Percentiles rank a stretch among this genome's conserved stretches.
Conservation (phyloP, 2,329 filamentous ascomycete species). For the Talaromyces pinophilus region DNA sequence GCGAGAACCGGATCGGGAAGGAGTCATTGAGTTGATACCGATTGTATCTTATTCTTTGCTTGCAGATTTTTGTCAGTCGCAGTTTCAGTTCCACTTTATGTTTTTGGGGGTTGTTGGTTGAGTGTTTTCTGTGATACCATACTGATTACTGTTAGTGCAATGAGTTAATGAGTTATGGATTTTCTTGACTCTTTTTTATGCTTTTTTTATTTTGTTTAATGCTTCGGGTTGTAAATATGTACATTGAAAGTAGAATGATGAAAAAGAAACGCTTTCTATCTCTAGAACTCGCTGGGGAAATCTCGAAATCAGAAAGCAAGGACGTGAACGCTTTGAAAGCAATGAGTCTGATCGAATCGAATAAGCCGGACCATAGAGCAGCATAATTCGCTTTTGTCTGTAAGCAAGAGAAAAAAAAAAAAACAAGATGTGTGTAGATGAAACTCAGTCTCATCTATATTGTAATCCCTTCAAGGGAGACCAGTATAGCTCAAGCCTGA, state of each 20-base stretch:
- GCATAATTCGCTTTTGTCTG: background rate
- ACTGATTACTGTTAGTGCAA: conserved; percentile 5
- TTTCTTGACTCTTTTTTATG: background rate
- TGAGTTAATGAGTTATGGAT: conserved; percentile 16
- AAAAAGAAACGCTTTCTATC: background rate
- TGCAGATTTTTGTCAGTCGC: background rate
- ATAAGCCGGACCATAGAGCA: background rate
- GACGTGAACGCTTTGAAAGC: background rate
- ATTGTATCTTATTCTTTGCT: background rate
- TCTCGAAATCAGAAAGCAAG: background rate
- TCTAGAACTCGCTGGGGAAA: background rate
- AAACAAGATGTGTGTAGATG: background rate
- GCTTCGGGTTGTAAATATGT: background rate
- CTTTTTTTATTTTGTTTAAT: background rate
- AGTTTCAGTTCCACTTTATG: background rate
- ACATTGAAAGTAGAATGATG: background rate
- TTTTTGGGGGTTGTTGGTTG: background rate
- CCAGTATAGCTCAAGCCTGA: background rate
- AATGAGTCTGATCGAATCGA: background rate
- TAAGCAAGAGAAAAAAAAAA: background rate
- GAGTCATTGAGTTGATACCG: background rate
- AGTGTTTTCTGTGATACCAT: conserved; percentile 2
- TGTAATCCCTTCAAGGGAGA: background rate
- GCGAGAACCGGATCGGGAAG: background rate
- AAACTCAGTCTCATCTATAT: background rate